A percentile compares a stretch with the other conserved stretches of the same genome.
Evolutionary conservation across 805 yeast genomes (phyloP).

Genomic region (Cyberlindnera misumaiensis): DNA sequence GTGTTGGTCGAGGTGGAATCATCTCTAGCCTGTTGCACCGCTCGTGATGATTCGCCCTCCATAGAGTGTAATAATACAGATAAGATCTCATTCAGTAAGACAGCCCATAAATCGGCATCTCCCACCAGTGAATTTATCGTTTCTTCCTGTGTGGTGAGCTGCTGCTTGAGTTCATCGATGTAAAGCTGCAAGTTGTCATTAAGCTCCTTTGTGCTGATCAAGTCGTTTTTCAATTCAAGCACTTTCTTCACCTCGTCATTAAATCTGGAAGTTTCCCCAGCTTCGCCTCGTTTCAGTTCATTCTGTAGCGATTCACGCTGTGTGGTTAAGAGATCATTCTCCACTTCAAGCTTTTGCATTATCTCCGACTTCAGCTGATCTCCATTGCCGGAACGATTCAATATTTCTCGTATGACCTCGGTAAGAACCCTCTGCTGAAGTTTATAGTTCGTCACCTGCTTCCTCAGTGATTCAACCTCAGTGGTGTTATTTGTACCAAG

Average conservation of each 20-base stretch:
- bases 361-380: constrained; percentile 19
- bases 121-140: constrained; percentile 1
- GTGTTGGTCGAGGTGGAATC: constrained; percentile 16
- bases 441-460: constrained; percentile 36
- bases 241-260: constrained; percentile 20
- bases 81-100: constrained; percentile 12
- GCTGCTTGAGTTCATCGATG: constrained; percentile 17
- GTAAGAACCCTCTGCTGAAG: constrained; percentile 28
- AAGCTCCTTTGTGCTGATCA: constrained; percentile 17
- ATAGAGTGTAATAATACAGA: constrained; percentile 6
- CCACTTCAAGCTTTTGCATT: constrained; percentile 16
- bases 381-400: constrained; percentile 15
- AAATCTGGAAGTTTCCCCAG: constrained; percentile 6
- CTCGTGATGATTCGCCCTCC: constrained; percentile 16
- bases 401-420: constrained; percentile 22
- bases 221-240: constrained; percentile 21
- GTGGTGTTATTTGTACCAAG: constrained; percentile 8
- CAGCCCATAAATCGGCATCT: constrained; percentile 8
- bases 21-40: constrained; percentile 16
- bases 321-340: constrained; percentile 13
- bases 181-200: constrained; percentile 20
- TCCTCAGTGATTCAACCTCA: constrained; percentile 33
- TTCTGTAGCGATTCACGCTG: constrained; percentile 15
- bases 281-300: constrained; percentile 8
- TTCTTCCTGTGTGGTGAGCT: constrained; percentile 7